Conservation (phyloP, 1,284 basidiomycete genomes). For the Moesziomyces sp. region DNA sequence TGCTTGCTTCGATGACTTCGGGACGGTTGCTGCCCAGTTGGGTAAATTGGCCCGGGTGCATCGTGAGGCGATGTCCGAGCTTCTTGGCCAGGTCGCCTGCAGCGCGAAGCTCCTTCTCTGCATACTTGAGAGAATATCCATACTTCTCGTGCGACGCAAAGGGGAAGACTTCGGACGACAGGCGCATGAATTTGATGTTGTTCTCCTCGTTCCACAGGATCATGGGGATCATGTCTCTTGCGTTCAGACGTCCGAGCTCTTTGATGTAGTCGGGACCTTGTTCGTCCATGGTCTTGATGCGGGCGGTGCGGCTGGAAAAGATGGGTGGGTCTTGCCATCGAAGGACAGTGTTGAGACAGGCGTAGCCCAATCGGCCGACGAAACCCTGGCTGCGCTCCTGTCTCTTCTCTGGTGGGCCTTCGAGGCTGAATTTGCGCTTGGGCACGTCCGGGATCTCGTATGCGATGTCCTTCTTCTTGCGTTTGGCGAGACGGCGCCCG, state of each 20-base stretch:
- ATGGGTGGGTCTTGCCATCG: constrained; percentile 77
- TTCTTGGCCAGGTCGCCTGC: constrained; percentile 80
- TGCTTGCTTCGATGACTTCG: constrained; percentile 78
- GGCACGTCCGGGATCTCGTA: constrained; percentile 76
- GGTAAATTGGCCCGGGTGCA: constrained; percentile 84
- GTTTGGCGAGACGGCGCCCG: constrained; percentile 70
- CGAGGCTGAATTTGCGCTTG: constrained; percentile 50
- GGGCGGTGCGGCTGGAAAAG: constrained; percentile 81
- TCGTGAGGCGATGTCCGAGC: constrained; percentile 83
- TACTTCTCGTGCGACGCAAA: constrained; percentile 84
- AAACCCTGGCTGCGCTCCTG: constrained; percentile 47
- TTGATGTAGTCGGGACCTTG: constrained; percentile 84
- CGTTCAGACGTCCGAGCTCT: constrained; percentile 80
- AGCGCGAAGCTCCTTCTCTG: constrained; percentile 72
- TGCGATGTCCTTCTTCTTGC: constrained; percentile 73
- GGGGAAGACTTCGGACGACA: constrained; percentile 80
- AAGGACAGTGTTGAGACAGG: constrained; percentile 85
- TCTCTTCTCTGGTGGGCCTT: constrained; percentile 42
- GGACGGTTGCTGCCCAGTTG: constrained; percentile 82
- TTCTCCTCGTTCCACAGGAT: constrained; percentile 70
- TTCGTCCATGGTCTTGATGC: constrained; percentile 81
- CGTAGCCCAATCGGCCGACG: constrained; percentile 72
- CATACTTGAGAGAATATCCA: constrained; percentile 82
- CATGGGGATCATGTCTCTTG: constrained; percentile 75
- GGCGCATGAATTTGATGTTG: constrained; percentile 63